Percentiles rank a stretch among this genome's conserved stretches.
Conservation (phyloP, 176 grass and related monocot genomes). For the Carex littledalei region DNA sequence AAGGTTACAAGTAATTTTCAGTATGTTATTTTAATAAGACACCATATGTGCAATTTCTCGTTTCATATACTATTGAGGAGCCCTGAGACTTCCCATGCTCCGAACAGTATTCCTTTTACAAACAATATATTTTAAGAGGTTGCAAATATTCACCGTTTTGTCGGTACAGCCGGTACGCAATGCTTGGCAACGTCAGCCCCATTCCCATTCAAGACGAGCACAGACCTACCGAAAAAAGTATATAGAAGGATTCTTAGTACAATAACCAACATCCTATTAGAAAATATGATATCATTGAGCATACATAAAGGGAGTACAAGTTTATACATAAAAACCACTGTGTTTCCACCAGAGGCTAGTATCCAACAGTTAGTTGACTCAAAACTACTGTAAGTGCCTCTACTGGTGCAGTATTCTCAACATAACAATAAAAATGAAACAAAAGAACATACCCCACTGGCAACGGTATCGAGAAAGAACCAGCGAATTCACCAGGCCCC, state of each 20-base stretch:
- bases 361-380: neutral
- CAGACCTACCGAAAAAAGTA: slow-evolving; percentile 28
- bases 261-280: slow-evolving; percentile 1
- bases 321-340: neutral
- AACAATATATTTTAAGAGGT: neutral
- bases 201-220: slow-evolving; percentile 50
- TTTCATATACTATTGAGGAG: neutral
- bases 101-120: neutral
- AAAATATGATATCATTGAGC: neutral
- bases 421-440: neutral
- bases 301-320: neutral
- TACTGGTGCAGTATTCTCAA: neutral
- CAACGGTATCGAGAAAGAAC: slow-evolving; percentile 23
- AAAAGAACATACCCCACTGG: slow-evolving; percentile 40
- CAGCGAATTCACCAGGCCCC: slow-evolving; percentile 31
- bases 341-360: neutral
- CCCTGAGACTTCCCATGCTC: neutral
- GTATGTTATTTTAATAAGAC: neutral
- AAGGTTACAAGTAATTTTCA: neutral
- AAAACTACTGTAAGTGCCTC: neutral
- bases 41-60: neutral
- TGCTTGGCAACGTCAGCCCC: slow-evolving; percentile 44
- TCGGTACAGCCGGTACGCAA: slow-evolving; percentile 41
- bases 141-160: slow-evolving; percentile 33
- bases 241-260: neutral